Evolutionary conservation across 257 asterid genomes (phyloP), one percentile per base, ranked within the genome.

Genomic region (Fraxinus americana): DNA sequence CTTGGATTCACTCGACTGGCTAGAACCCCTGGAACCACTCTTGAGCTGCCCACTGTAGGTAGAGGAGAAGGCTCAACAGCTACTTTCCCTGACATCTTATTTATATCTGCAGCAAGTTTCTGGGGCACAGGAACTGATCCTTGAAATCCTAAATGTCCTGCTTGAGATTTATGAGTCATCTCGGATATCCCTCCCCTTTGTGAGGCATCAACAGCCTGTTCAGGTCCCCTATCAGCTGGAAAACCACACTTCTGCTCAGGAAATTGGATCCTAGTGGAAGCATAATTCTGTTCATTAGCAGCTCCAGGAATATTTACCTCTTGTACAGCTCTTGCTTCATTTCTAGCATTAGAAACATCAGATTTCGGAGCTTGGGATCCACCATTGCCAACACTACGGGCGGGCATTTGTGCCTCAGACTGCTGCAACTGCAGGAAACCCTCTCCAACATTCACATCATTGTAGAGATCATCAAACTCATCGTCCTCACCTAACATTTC

Each of bases 401-500:
- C 27, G 41, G 94, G 90, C 77, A 71, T 23, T 45, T 84, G 89
- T 54, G 87, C 81, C 78, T 90, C 91, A 25, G 90, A 63, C 36
- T 70, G 89, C 81, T 85, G 88, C 85, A 85, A 69, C 83, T 80
- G 88, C 67, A 82, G 70, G 73, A 86, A 88, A 73, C 89, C 89
- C 57, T 88, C 86, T 72, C 90, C 90, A 76, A 88, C 88, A 75
- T 86, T 88, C 72, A 86, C 91, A 82, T 88, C 91, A 54, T 84
- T 88, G 81, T 88, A 88, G 30, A 86, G 91, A 81, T 88, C 88
- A 79, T 88, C 90, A 76, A 79, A 88, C 76, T 88, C 91, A 80
- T 84, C 88, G 52, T 88, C 88, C 70, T 88, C 90, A 5, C 87
- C 88, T 43, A 85, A 84, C 90, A 89, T 87, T 86, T 91, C 97